phyloP scores from a whole-genome alignment of 2,329 filamentous ascomycete species.

The Aureobasidium subglaciale region DNA sequence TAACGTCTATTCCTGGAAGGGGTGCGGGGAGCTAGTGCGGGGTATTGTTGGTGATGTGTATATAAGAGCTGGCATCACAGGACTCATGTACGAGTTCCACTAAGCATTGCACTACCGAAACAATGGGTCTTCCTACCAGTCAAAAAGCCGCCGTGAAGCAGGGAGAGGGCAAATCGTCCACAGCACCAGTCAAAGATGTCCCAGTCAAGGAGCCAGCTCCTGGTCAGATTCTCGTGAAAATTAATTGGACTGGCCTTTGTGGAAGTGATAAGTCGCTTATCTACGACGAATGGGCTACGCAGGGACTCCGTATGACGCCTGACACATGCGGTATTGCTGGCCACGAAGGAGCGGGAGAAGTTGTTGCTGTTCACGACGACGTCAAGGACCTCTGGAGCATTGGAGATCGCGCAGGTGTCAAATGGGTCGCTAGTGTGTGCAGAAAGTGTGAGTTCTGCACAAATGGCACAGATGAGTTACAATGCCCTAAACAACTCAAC shows the following conservation, averaged over 20 bases:
- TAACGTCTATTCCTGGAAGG: neutral
- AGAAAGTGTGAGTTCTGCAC: slow-evolving; percentile 27
- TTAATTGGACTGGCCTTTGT: slow-evolving; percentile 31
- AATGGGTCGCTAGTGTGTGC: slow-evolving; percentile 25
- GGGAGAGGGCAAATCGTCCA: slow-evolving; percentile 26
- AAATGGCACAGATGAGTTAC: slow-evolving; percentile 30
- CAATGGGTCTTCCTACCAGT: slow-evolving; percentile 8
- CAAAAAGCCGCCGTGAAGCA: slow-evolving; percentile 32
- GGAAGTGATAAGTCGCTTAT: slow-evolving; percentile 31
- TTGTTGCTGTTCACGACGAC: slow-evolving; percentile 23
- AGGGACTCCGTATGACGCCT: slow-evolving; percentile 26
- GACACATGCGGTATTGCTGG: slow-evolving; percentile 25
- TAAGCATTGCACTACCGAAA: neutral
- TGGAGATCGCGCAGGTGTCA: slow-evolving; percentile 29
- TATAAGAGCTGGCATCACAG: neutral
- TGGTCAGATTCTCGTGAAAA: slow-evolving; percentile 31
- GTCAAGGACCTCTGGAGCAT: slow-evolving; percentile 24
- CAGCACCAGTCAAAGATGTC: slow-evolving; percentile 27
- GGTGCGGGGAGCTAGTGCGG: neutral
- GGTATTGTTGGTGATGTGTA: neutral
- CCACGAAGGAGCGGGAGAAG: slow-evolving; percentile 27
- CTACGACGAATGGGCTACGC: slow-evolving; percentile 30
- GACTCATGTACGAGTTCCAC: neutral
- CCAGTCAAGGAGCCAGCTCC: slow-evolving; percentile 26
- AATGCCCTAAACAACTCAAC: slow-evolving; percentile 31